Base-by-base conservation (phyloP, 768 basidiomycete species). In the Scleroderma bovista region DNA sequence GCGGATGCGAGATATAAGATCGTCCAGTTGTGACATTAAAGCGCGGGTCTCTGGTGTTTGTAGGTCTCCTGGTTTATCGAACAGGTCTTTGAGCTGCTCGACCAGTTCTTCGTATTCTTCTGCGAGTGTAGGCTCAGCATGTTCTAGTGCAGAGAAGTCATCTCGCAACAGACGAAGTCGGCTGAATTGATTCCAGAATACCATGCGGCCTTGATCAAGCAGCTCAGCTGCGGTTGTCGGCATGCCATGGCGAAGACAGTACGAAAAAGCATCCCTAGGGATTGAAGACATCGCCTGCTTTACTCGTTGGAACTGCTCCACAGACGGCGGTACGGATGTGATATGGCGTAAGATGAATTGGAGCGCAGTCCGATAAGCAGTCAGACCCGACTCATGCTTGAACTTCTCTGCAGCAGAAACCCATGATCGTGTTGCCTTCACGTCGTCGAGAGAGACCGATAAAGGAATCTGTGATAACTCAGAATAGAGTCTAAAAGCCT, bases 141-240 rank as follows among this genome's bases (percentile, higher is more conserved):
- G 5, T 9, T 29, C 26, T 9, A 29, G 9, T 29, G 26, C 26
- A 29, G 9, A 9, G 26, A 29, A 9, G 26, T 29, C 26, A 9
- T 29, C 26, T 9, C 26, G 26, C 26, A 5, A 9, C 9, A 29
- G 26, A 29, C 26, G 26, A 9, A 29, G 26, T 58, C 31, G 68
- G 39, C 2, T 56, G 48, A 16, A 68, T 64, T 56, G 54, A 2
- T 51, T 51, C 65, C 65, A 67, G 23, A 66, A 55, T 11, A 66
- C 10, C 15, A 53, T 51, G 17, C 60, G 52, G 36, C 66, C 64
- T 19, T 65, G 65, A 47, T 66, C 66, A 9, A 74, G 59, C 60
- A 70, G 61, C 52, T 72, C 68, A 26, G 72, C 57, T n/a, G 62
- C 66, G 17, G 48, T 57, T 6, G 63, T 50, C 13, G 56, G 47